Evolutionary conservation across 306 rosid species (phyloP).

Genomic region (Vigna radiata): DNA sequence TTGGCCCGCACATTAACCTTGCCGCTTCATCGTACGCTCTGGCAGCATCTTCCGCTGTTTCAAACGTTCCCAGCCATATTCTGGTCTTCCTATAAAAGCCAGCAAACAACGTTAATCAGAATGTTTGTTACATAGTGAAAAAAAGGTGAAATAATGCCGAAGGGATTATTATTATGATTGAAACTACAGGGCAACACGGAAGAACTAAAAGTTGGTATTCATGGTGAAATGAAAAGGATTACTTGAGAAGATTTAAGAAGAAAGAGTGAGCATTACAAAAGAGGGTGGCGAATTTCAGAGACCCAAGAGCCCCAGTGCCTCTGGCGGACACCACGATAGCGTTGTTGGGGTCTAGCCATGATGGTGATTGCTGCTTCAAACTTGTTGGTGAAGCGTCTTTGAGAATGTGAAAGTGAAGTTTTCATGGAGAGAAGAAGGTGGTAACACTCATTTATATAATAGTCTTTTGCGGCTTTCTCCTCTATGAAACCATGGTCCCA

Average conservation of each 20-base stretch:
- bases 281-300: constrained; percentile 72
- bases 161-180: no score
- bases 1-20: constrained; percentile 67
- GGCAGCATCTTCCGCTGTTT: constrained; percentile 82
- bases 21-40: constrained; percentile 83
- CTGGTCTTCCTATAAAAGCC: constrained; percentile 59
- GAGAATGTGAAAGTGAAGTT: constrained; percentile 27
- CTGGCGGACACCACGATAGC: constrained; percentile 77
- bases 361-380: constrained; percentile 24
- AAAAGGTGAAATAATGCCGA: no score
- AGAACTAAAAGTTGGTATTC: no score
- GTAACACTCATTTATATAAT: constrained; percentile 30
- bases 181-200: no score
- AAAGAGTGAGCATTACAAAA: constrained; percentile 50
- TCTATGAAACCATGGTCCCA: constrained; percentile 8
- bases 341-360: constrained; percentile 73
- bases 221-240: no score
- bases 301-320: constrained; percentile 88
- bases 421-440: not conserved
- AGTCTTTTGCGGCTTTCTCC: constrained; percentile 36
- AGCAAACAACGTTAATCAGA: not conserved
- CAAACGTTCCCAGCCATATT: constrained; percentile 80
- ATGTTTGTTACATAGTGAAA: no score
- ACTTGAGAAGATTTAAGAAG: not conserved
- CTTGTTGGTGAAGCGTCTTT: constrained; percentile 20